These are phyloP conservation scores for Chrysanthemum lavandulifolium DNA, from an alignment of 129 eudicot genomes.

Conservation along the genomic window DNA sequence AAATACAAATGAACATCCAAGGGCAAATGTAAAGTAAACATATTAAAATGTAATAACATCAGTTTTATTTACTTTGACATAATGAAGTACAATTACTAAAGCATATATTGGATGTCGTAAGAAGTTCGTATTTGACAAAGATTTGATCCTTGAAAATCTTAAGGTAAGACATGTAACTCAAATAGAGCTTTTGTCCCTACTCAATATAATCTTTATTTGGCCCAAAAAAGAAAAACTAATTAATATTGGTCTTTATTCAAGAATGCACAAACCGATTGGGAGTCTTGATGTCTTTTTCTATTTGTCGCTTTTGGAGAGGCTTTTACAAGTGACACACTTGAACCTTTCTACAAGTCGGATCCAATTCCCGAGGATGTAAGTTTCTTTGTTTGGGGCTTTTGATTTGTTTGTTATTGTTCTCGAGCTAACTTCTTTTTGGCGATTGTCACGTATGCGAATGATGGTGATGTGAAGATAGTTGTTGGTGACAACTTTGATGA, in stretches of 20 bases:
- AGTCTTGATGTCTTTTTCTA: too few species aligned
- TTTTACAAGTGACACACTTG: constrained; percentile 75
- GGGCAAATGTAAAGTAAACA: too few species aligned
- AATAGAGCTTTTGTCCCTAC: too few species aligned
- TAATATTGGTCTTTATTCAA: too few species aligned
- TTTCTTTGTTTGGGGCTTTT: constrained; percentile 7
- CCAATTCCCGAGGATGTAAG: constrained; percentile 85
- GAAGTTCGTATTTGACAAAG: constrained; percentile 55
- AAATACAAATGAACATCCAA: too few species aligned
- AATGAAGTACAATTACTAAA: too few species aligned
- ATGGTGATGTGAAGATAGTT: constrained; percentile 87
- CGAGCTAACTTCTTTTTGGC: not conserved
- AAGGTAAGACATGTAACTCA: constrained; percentile 34
- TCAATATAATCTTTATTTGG: too few species aligned
- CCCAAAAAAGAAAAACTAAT: too few species aligned
- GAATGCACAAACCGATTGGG: too few species aligned
- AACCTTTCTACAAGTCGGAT: constrained; percentile 79
- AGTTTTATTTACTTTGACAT: too few species aligned
- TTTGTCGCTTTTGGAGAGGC: constrained; percentile 42
- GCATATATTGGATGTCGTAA: too few species aligned
- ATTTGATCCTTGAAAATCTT: constrained; percentile 55
- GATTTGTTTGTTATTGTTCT: not conserved
- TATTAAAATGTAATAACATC: too few species aligned
- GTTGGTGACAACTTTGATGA: constrained; percentile 93
- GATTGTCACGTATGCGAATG: constrained; percentile 45